phyloP scores from a whole-genome alignment of 208 protist species.

The Jaenimonas drosophilae region DNA sequence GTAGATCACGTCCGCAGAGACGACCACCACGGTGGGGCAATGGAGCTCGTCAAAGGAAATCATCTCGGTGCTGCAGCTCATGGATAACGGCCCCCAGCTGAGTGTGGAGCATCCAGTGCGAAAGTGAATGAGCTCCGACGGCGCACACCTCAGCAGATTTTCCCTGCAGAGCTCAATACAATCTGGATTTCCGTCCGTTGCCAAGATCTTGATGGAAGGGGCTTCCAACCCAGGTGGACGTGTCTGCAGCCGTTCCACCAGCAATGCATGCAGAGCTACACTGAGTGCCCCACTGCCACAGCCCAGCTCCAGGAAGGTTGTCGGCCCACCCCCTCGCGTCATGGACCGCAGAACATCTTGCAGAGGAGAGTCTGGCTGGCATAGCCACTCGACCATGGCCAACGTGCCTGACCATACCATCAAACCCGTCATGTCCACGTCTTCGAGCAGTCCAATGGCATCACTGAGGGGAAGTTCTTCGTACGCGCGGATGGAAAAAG shows the following conservation, averaged over 20 bases:
- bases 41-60: background rate
- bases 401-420: slow-evolving; percentile 26
- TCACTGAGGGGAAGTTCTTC: slow-evolving; percentile 18
- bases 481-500: slow-evolving; percentile 19
- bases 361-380: background rate
- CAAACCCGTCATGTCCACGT: slow-evolving; percentile 22
- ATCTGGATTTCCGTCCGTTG: slow-evolving; percentile 22
- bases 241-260: too few relatives aligned
- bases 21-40: background rate
- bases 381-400: slow-evolving; percentile 24
- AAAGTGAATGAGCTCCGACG: background rate
- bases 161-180: slow-evolving; percentile 12
- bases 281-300: slow-evolving; percentile 19
- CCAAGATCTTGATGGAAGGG: slow-evolving; percentile 5
- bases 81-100: background rate
- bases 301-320: slow-evolving; percentile 16
- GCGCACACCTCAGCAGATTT: slow-evolving; percentile 4
- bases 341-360: background rate
- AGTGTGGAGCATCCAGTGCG: slow-evolving; percentile 14
- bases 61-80: background rate
- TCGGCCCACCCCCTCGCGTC: background rate
- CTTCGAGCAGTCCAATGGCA: slow-evolving; percentile 17
- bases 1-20: slow-evolving; percentile 35
- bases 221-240: background rate
- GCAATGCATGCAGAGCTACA: slow-evolving; percentile 7